Percentiles rank a stretch among this genome's conserved stretches.
phyloP scores from a whole-genome alignment of 257 asterid genomes.

The Solanum sejunctum region DNA sequence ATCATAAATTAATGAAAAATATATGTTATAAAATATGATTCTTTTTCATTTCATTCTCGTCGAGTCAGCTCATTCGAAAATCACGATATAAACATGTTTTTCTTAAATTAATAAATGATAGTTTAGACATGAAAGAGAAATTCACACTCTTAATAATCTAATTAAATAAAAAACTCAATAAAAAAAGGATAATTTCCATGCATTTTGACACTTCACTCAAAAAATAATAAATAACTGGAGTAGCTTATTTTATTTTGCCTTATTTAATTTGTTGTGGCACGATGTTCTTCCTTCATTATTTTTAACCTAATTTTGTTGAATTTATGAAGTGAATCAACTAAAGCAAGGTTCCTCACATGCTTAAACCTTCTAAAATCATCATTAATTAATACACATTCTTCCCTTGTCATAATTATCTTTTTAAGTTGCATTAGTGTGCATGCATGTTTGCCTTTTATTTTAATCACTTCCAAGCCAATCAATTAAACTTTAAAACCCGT shows the following conservation, averaged over 20 bases:
- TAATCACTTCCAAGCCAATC: not conserved
- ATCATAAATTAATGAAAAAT: not conserved
- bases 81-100: too few relatives aligned
- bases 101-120: too few relatives aligned
- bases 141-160: too few relatives aligned
- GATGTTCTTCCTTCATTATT: not conserved
- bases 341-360: not conserved
- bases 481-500: not conserved
- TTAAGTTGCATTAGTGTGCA: not conserved
- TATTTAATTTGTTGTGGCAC: not conserved
- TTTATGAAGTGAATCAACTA: not conserved
- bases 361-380: not conserved
- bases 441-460: not conserved
- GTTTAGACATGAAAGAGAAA: too few relatives aligned
- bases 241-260: not conserved
- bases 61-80: not conserved
- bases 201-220: too few relatives aligned
- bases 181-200: too few relatives aligned
- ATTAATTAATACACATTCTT: not conserved
- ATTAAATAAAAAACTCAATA: too few relatives aligned
- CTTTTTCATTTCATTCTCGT: too few relatives aligned
- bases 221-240: too few relatives aligned
- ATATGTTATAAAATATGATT: not conserved
- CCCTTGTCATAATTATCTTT: not conserved
- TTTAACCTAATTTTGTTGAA: not conserved